These are phyloP conservation scores for Begonia peltatifolia DNA, from an alignment of 306 rosid species.

Conservation along the genomic window DNA sequence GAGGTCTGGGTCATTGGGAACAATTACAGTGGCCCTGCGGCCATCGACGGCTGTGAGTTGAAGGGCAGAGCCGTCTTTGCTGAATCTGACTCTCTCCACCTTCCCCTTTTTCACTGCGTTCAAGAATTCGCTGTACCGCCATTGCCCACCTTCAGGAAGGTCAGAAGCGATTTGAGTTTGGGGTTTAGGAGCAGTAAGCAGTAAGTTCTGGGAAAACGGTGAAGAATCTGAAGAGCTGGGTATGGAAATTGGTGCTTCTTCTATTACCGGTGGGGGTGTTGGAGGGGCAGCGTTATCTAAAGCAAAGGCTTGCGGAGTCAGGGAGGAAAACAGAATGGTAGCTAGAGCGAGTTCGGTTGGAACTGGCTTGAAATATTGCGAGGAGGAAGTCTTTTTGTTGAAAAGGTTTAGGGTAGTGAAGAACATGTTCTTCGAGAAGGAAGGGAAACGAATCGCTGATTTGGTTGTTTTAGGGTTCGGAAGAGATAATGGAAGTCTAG, in stretches of 20 bases:
- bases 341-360: conserved; percentile 52
- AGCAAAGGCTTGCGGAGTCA: conserved; percentile 53
- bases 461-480: conserved; percentile 70
- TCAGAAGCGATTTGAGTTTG: conserved; percentile 45
- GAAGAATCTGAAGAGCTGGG: conserved; percentile 31
- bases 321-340: conserved; percentile 50
- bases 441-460: conserved; percentile 16
- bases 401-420: conserved; percentile 16
- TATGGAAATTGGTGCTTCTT: conserved; percentile 30
- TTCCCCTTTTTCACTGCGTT: conserved; percentile 92
- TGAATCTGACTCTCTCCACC: conserved; percentile 84
- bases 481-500: conserved; percentile 29
- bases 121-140: conserved; percentile 95
- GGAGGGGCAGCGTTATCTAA: conserved; percentile 29
- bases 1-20: conserved; percentile 93
- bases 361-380: conserved; percentile 20
- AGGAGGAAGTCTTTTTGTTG: conserved; percentile 15
- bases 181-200: conserved; percentile 65
- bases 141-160: conserved; percentile 79
- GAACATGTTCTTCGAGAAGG: conserved; percentile 19
- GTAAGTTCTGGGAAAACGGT: conserved; percentile 53
- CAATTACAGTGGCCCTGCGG: conserved; percentile 71
- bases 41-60: conserved; percentile 91
- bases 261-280: conserved; percentile 28
- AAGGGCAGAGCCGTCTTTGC: conserved; percentile 82